Base-by-base conservation (phyloP, 1,284 basidiomycete species). In the Cutaneotrichosporon cutaneum region DNA sequence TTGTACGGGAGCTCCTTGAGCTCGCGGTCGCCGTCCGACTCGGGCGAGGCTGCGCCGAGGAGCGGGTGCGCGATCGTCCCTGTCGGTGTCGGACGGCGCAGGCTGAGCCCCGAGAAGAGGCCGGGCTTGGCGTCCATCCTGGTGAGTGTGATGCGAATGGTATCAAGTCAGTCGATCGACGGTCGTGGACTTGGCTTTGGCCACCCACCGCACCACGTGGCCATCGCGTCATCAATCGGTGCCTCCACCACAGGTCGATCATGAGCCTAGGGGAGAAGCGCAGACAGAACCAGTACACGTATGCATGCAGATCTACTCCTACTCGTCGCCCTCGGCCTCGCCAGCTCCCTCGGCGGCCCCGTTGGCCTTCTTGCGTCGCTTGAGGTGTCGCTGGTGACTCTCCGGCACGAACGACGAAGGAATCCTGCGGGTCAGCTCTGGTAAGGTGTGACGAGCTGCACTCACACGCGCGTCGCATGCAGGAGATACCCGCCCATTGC, bases 401-500 rank as follows among this genome's bases (percentile, higher is more conserved):
- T 68, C 69, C 11, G 68, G 68, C 26, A 69, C 66, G 54, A 64
- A 76, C 33, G 65, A 61, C 11, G 69, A 67, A 11, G 70, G 72
- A 33, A 67, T 61, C 13, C 72, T 74, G 60, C 3, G 1, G n/a
- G 26, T 27, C 36, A 18, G 55, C 33, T 26, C 56, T 45, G 30
- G n/a, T 22, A 21, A 2, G 11, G 52, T 32, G 42, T 36, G 50
- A 39, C 2, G n/a, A 51, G 42, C 11, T 21, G 6, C 6, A 82
- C 88, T 60, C 81, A 92, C 89, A 98, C 87, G 84, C 90, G 90
- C 44, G 88, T 88, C 8, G 88, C 86, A 74, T 90, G 88, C 53
- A 98, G 82, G 30, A 99, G 81, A 79, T 88, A 97, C 0, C 96
- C 95, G 5, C 91, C 94, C 3, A 89, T 89, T 1, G 90, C 92